Conservation (phyloP, 208 protist species). For the Wallacemonas sp. region DNA sequence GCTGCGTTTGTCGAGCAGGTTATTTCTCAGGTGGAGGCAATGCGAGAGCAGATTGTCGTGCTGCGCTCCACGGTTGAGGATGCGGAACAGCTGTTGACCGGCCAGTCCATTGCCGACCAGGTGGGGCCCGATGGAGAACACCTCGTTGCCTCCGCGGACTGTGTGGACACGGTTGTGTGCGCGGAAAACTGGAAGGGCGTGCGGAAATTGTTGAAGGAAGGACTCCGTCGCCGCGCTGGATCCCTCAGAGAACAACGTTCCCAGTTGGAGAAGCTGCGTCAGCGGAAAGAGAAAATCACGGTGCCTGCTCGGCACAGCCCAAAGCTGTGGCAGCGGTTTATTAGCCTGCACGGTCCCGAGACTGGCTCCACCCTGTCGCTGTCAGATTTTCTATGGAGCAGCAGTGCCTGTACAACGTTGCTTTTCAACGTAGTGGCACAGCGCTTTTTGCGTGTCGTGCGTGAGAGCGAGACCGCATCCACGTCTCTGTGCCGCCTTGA, state of each 20-base stretch:
- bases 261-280: conserved; percentile 11
- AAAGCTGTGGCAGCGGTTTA: conserved; percentile 42
- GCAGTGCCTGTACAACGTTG: conserved; percentile 44
- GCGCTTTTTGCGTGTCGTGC: conserved; percentile 37
- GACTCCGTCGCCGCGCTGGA: conserved; percentile 3
- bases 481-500: not conserved
- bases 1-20: conserved; percentile 36
- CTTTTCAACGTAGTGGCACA: conserved; percentile 52
- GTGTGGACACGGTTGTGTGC: not conserved
- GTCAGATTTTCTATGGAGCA: conserved; percentile 57
- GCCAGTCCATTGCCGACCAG: not conserved
- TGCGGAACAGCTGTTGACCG: conserved; percentile 30
- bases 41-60: conserved; percentile 57
- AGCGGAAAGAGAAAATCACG: not conserved
- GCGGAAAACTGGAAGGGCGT: conserved; percentile 23
- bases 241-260: conserved; percentile 8
- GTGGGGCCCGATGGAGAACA: not conserved
- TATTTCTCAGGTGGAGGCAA: conserved; percentile 40
- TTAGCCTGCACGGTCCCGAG: conserved; percentile 52
- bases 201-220: conserved; percentile 17
- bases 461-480: conserved; percentile 4
- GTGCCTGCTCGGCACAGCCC: not conserved
- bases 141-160: not conserved
- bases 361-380: conserved; percentile 24
- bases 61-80: conserved; percentile 71